These are phyloP conservation scores for Gymnopus androsaceus DNA, from an alignment of 1,284 basidiomycete genomes.

Conservation along the genomic window DNA sequence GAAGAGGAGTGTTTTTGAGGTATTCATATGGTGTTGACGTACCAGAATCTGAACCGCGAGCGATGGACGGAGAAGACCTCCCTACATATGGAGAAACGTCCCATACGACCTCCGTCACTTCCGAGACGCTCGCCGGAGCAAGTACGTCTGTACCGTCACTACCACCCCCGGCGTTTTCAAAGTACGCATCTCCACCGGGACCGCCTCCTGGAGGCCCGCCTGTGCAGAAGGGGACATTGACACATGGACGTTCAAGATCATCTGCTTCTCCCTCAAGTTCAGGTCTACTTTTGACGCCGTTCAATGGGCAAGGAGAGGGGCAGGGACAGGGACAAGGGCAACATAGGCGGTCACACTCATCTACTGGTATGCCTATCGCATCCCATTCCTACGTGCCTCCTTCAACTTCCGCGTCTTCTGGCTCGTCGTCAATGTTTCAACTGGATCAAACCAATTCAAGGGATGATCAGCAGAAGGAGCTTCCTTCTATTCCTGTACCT, in stretches of 20 bases:
- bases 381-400: too few species aligned
- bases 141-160: neutral
- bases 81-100: slow-evolving; percentile 1
- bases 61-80: neutral
- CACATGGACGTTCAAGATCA: slow-evolving; percentile 1
- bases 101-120: neutral
- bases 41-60: neutral
- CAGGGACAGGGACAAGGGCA: neutral
- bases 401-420: too few species aligned
- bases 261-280: neutral
- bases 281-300: neutral
- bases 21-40: slow-evolving; percentile 17
- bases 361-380: too few species aligned
- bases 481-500: too few species aligned
- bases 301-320: neutral
- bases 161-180: neutral
- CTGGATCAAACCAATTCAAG: too few species aligned
- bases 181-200: neutral
- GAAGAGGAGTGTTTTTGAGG: slow-evolving; percentile 37
- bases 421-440: too few species aligned
- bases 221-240: neutral
- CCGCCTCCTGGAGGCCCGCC: slow-evolving; percentile 8
- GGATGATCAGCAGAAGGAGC: too few species aligned
- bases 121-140: neutral
- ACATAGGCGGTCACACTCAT: neutral